phyloP scores from a whole-genome alignment of 495 filamentous ascomycete genomes.

The Penicillium canescens region DNA sequence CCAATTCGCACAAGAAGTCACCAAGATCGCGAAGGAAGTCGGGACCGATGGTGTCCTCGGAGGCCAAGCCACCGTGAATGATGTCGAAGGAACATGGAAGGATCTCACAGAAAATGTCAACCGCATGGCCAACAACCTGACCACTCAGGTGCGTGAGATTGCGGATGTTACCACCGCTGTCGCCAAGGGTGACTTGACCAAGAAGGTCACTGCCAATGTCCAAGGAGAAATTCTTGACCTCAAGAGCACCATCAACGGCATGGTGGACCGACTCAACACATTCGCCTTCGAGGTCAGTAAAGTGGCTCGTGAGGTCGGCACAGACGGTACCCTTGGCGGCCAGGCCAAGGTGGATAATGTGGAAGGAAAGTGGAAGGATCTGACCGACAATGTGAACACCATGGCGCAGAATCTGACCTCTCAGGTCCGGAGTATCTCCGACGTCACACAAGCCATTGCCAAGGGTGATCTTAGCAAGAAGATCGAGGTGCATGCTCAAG shows the following conservation, averaged over 20 bases:
- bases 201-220: constrained; percentile 95
- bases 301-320: constrained; percentile 96
- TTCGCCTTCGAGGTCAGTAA: constrained; percentile 99
- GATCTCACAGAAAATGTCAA: constrained; percentile 98
- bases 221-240: constrained; percentile 93
- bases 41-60: constrained; percentile 94
- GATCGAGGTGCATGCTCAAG: constrained; percentile 93
- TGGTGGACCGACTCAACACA: constrained; percentile 96
- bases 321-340: constrained; percentile 91
- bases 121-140: constrained; percentile 98
- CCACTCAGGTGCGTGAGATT: constrained; percentile 97
- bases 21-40: constrained; percentile 95
- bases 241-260: constrained; percentile 98
- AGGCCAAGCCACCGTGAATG: constrained; percentile 94
- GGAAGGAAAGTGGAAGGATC: constrained; percentile 98
- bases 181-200: constrained; percentile 88
- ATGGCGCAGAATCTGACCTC: constrained; percentile 97
- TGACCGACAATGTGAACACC: constrained; percentile 84
- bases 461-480: constrained; percentile 92
- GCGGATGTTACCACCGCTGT: constrained; percentile 97
- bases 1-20: constrained; percentile 96
- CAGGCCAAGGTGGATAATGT: constrained; percentile 97
- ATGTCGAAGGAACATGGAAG: constrained; percentile 97
- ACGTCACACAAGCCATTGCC: constrained; percentile 96
- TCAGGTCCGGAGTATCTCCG: constrained; percentile 93